Conservation (phyloP, 257 asterid genomes). For the Solanum clarkiae region DNA sequence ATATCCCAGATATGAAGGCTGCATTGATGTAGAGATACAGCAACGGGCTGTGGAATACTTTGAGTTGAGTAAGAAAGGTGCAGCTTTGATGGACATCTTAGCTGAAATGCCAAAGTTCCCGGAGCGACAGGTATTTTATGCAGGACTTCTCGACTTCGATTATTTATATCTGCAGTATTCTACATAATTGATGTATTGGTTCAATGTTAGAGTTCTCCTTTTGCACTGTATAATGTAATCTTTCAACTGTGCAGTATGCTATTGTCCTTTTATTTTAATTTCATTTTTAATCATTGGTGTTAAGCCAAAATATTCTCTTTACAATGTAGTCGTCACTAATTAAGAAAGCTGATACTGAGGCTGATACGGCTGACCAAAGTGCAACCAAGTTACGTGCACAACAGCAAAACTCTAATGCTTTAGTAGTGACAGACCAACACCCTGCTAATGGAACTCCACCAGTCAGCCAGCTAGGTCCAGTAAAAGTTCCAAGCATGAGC, state of each 20-base stretch:
- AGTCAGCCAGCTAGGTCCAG: slow-evolving; percentile 64
- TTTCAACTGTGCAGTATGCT: background rate
- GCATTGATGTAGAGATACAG: slow-evolving; percentile 90
- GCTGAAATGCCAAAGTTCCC: slow-evolving; percentile 99
- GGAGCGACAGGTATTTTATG: slow-evolving; percentile 67
- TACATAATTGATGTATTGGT: background rate
- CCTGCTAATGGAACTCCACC: slow-evolving; percentile 65
- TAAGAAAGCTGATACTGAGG: slow-evolving; percentile 77
- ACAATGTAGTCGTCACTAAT: slow-evolving; percentile 61
- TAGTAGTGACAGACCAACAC: slow-evolving; percentile 66
- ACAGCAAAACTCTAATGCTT: slow-evolving; percentile 76
- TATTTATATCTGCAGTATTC: background rate
- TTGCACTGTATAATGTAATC: background rate
- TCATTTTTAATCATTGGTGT: background rate
- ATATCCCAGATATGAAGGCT: slow-evolving; percentile 66
- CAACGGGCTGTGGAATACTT: slow-evolving; percentile 91
- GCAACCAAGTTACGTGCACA: slow-evolving; percentile 85
- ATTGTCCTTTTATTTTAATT: background rate
- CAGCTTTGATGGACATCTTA: slow-evolving; percentile 69
- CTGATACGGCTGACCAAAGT: slow-evolving; percentile 97
- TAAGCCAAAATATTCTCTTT: slow-evolving; percentile 4
- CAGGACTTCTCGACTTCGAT: background rate
- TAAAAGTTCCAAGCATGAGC: slow-evolving; percentile 57
- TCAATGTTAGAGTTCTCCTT: background rate
- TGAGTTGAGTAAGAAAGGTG: slow-evolving; percentile 83